Evolutionary conservation across 495 filamentous ascomycete genomes (phyloP).

Genomic region (Trichocladium antarcticum): DNA sequence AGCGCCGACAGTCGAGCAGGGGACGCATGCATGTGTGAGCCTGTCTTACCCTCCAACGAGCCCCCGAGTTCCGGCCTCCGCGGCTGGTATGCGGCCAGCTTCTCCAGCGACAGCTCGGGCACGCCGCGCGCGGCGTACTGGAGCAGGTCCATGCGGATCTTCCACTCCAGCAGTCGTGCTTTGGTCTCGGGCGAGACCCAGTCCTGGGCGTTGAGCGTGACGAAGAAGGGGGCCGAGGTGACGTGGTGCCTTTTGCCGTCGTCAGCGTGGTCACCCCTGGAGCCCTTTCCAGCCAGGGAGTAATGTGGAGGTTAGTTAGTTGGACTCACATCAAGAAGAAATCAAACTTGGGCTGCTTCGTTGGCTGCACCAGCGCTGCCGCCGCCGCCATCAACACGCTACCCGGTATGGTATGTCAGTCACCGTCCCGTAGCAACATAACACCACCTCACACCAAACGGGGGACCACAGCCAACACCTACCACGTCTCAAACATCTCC

Average conservation of each 20-base stretch:
- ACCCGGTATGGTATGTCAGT: too few species aligned
- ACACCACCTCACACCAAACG: too few species aligned
- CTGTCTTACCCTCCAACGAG: not conserved
- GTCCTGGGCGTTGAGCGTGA: constrained; percentile 27
- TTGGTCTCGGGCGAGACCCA: constrained; percentile 41
- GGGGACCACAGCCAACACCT: too few species aligned
- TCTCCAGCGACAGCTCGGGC: constrained; percentile 44
- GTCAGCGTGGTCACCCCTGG: not conserved
- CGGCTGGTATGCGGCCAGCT: constrained; percentile 44
- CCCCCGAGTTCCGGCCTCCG: constrained; percentile 3
- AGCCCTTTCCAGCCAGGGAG: too few species aligned
- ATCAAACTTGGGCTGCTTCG: constrained; percentile 59
- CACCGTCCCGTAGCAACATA: too few species aligned
- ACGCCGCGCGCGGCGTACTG: constrained; percentile 52
- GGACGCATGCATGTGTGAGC: too few species aligned
- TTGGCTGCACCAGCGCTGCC: constrained; percentile 42
- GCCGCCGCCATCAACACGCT: constrained; percentile 51
- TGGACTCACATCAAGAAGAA: constrained; percentile 65
- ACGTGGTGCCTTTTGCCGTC: constrained; percentile 35
- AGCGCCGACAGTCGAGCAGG: not conserved
- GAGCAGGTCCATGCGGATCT: constrained; percentile 56
- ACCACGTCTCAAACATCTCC: constrained; percentile 67
- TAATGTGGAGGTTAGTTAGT: too few species aligned
- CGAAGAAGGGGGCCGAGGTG: constrained; percentile 31
- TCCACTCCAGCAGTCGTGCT: constrained; percentile 61